Evolutionary conservation across 345 rosid genomes (phyloP).

Genomic region (Clausena lansium): DNA sequence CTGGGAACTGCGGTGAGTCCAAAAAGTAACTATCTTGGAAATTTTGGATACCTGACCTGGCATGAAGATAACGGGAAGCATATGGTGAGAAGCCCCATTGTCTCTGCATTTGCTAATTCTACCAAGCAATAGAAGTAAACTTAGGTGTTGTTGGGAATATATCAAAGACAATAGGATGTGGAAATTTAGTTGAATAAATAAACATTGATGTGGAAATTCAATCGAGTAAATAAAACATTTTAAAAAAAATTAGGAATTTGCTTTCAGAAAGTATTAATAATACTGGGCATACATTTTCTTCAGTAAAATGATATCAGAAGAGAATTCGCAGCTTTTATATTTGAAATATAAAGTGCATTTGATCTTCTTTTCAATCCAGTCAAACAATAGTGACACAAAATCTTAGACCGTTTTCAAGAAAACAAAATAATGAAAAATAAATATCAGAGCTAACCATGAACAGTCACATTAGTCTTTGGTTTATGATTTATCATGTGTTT

Average conservation of each 20-base stretch:
- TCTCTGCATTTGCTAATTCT: neutral
- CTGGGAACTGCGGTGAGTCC: slow-evolving; percentile 18
- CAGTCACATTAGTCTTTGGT: neutral
- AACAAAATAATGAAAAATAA: neutral
- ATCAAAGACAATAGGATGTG: neutral
- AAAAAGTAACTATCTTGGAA: slow-evolving; percentile 36
- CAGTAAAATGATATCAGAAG: too few relatives aligned
- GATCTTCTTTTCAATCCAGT: neutral
- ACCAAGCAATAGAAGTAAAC: neutral
- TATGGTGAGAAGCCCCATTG: too few relatives aligned
- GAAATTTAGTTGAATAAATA: too few relatives aligned
- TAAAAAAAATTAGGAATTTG: too few relatives aligned
- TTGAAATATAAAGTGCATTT: too few relatives aligned
- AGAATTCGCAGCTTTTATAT: too few relatives aligned
- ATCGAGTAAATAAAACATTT: too few relatives aligned
- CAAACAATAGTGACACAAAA: neutral
- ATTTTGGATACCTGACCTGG: slow-evolving; percentile 28
- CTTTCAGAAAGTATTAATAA: too few relatives aligned
- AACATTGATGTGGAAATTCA: too few relatives aligned
- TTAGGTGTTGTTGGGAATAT: neutral
- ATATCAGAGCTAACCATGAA: neutral
- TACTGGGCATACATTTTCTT: too few relatives aligned
- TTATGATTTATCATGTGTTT: neutral
- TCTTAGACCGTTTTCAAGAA: too few relatives aligned
- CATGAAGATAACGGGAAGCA: neutral